Evolutionary conservation across 2,329 filamentous ascomycete species (phyloP).

Genomic region (Colletotrichum limetticola): DNA sequence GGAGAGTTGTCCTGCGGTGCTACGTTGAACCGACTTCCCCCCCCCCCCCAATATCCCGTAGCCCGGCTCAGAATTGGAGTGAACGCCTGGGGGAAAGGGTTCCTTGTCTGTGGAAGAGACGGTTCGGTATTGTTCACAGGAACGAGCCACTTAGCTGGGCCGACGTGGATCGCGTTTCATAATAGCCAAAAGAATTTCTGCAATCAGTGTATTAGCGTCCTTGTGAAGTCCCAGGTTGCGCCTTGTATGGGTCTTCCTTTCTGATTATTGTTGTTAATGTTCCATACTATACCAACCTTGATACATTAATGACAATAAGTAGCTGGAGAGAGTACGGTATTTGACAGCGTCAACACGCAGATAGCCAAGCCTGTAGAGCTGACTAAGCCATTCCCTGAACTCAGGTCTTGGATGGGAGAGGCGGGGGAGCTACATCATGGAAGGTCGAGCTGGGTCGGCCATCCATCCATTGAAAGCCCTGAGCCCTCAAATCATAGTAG

Average conservation of each 20-base stretch:
- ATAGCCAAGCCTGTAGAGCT: neutral
- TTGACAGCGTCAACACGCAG: neutral
- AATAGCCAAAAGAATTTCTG: neutral
- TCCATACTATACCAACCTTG: neutral
- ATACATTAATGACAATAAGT: neutral
- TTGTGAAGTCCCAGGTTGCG: neutral
- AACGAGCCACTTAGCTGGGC: neutral
- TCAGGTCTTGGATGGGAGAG: neutral
- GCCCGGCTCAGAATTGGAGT: neutral
- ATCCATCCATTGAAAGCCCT: conserved; percentile 1
- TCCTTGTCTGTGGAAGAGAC: neutral
- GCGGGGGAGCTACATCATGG: neutral
- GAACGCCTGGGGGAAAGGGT: neutral
- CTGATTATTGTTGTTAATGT: neutral
- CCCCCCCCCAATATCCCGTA: no score
- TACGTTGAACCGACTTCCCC: conserved; percentile 1
- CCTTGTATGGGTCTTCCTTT: neutral
- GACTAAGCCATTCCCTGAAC: neutral
- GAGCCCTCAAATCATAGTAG: conserved; percentile 14
- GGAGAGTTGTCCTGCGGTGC: conserved; percentile 18
- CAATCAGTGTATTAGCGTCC: neutral
- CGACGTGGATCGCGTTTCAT: neutral
- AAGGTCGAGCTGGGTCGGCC: neutral
- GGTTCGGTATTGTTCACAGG: neutral
- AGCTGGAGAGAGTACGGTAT: neutral